These are phyloP conservation scores for Peterozyma xylosa DNA, from an alignment of 805 yeast species.

Conservation along the genomic window DNA sequence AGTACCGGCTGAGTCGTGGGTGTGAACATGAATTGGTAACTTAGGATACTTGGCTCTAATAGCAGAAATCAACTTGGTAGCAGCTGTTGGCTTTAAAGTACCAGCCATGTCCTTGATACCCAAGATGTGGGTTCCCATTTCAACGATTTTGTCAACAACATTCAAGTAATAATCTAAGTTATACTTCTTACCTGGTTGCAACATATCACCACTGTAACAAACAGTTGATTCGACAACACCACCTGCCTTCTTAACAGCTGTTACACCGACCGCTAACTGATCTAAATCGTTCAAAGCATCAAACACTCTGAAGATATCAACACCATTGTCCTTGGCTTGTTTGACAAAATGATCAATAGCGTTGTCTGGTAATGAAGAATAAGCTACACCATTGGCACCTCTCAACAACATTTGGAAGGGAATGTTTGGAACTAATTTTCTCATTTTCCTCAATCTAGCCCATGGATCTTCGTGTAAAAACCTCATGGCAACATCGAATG, in stretches of 20 bases:
- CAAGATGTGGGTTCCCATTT: slow-evolving; percentile 91
- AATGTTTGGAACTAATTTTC: slow-evolving; percentile 91
- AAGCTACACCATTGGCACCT: slow-evolving; percentile 99
- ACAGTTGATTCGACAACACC: slow-evolving; percentile 98
- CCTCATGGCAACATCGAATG: slow-evolving; percentile 98
- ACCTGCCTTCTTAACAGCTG: slow-evolving; percentile 96
- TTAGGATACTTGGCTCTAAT: slow-evolving; percentile 85
- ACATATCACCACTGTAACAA: slow-evolving; percentile 99
- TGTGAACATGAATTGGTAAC: slow-evolving; percentile 96
- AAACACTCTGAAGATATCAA: slow-evolving; percentile 95
- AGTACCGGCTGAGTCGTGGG: slow-evolving; percentile 99
- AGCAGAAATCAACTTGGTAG: slow-evolving; percentile 67
- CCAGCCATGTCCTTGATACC: slow-evolving; percentile 99
- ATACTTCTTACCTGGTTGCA: slow-evolving; percentile 92
- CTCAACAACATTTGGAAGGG: slow-evolving; percentile 99
- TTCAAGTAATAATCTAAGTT: slow-evolving; percentile 83
- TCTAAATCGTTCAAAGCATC: slow-evolving; percentile 97
- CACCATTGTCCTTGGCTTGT: slow-evolving; percentile 94
- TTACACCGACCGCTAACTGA: slow-evolving; percentile 94
- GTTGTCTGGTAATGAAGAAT: slow-evolving; percentile 95
- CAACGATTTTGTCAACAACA: slow-evolving; percentile 76
- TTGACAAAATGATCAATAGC: slow-evolving; percentile 95
- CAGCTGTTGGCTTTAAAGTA: slow-evolving; percentile 94
- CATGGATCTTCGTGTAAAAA: slow-evolving; percentile 98
- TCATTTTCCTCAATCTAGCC: slow-evolving; percentile 85